These are phyloP conservation scores for Laguncularia racemosa DNA, from an alignment of 345 rosid species.

Conservation along the genomic window DNA sequence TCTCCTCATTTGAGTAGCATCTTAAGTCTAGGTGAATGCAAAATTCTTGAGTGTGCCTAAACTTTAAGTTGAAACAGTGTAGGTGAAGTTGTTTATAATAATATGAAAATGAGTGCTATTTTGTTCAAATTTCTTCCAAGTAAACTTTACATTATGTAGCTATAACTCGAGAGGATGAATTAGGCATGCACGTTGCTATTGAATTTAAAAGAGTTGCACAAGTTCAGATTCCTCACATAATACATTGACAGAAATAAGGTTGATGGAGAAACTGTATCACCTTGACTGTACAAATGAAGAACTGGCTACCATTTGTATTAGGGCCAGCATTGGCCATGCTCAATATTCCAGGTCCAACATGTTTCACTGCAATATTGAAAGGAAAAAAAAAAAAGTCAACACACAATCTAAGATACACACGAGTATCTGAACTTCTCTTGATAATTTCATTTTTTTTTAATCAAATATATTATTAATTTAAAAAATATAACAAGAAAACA, in stretches of 20 bases:
- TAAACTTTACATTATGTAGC: no score
- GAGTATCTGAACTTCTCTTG: no score
- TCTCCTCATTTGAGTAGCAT: no score
- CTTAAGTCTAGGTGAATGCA: no score
- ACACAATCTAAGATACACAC: not conserved
- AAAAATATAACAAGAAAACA: not conserved
- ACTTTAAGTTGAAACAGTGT: no score
- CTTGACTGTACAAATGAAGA: constrained; percentile 85
- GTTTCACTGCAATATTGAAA: constrained; percentile 57
- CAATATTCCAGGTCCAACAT: constrained; percentile 76
- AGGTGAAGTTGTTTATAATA: no score
- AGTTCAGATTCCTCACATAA: not conserved
- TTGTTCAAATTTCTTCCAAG: no score
- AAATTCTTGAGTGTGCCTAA: no score
- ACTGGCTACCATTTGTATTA: constrained; percentile 88
- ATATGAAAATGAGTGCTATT: no score
- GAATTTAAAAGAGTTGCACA: no score
- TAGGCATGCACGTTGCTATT: no score
- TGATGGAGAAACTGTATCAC: constrained; percentile 24
- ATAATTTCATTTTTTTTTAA: not conserved
- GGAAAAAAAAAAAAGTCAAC: not conserved
- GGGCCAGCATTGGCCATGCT: constrained; percentile 99
- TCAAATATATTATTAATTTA: not conserved
- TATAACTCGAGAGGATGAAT: no score
- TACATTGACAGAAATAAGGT: constrained; percentile 5